These are phyloP conservation scores for Linnemannia hyalina DNA, from an alignment of 192 early-diverging fungal species.

Conservation along the genomic window DNA sequence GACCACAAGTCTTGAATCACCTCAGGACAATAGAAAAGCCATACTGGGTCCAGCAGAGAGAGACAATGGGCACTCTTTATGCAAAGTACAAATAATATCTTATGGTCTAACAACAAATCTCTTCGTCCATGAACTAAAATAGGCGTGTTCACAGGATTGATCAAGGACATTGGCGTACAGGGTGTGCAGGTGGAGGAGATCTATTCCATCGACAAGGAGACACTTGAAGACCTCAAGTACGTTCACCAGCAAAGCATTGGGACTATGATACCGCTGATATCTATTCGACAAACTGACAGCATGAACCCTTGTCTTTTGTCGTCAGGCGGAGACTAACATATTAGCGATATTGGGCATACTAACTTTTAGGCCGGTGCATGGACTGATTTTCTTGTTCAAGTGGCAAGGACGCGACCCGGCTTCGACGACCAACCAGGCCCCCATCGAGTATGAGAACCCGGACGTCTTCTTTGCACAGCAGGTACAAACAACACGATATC, in stretches of 20 bases:
- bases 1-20: no score
- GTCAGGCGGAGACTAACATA: no score
- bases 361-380: conserved; percentile 71
- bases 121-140: neutral
- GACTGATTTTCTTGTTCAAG: conserved; percentile 89
- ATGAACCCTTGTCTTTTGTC: neutral
- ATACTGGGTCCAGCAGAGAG: no score
- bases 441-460: conserved; percentile 46
- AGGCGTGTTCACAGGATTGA: conserved; percentile 89
- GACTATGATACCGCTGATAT: neutral
- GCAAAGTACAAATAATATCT: no score
- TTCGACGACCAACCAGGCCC: conserved; percentile 33
- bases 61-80: no score
- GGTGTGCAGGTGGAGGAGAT: conserved; percentile 87
- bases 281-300: no score
- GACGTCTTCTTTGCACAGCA: conserved; percentile 81
- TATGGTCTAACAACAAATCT: no score
- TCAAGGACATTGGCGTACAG: conserved; percentile 76
- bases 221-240: conserved; percentile 74
- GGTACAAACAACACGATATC: conserved; percentile 21
- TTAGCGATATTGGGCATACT: no score
- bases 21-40: no score
- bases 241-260: neutral
- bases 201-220: conserved; percentile 76
- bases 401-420: conserved; percentile 67